These are phyloP conservation scores for Truncatella angustata DNA, from an alignment of 2,329 filamentous ascomycete species.

Conservation along the genomic window DNA sequence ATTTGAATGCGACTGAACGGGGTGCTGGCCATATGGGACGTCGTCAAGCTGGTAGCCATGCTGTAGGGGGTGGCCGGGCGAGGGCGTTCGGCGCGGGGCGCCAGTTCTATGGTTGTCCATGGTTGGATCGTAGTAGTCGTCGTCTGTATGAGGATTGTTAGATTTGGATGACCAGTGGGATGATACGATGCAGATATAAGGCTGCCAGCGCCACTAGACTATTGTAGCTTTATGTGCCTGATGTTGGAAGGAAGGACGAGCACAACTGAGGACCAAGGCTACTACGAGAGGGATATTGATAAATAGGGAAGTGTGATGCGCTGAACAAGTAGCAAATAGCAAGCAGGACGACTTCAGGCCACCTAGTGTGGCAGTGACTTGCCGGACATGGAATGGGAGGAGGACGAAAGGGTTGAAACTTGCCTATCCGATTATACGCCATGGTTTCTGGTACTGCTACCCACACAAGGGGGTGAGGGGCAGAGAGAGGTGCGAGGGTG, in stretches of 20 bases:
- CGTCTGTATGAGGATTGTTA: too few species aligned
- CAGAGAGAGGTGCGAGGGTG: not conserved
- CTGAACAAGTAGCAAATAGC: not conserved
- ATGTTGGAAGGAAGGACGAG: not conserved
- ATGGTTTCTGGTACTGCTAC: conserved; percentile 43
- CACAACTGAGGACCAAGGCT: not conserved
- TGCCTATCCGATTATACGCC: conserved; percentile 74
- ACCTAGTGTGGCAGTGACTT: conserved; percentile 8
- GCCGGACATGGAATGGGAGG: conserved; percentile 13
- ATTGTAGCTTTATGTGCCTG: not conserved
- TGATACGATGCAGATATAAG: too few species aligned
- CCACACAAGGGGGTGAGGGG: conserved; percentile 1
- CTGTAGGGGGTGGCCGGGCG: conserved; percentile 70
- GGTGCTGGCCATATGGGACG: conserved; percentile 61
- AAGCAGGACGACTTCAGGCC: not conserved
- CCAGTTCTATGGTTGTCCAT: conserved; percentile 49
- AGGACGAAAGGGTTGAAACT: conserved; percentile 20
- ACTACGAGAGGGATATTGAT: not conserved
- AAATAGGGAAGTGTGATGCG: not conserved
- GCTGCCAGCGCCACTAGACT: conserved; percentile 4
- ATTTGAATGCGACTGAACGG: conserved; percentile 4
- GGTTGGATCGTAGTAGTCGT: conserved; percentile 58
- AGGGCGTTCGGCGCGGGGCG: conserved; percentile 62
- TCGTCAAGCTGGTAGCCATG: conserved; percentile 83
- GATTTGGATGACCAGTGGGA: too few species aligned